Base-by-base conservation (phyloP, 495 filamentous ascomycete species). In the Penicillium steckii region DNA sequence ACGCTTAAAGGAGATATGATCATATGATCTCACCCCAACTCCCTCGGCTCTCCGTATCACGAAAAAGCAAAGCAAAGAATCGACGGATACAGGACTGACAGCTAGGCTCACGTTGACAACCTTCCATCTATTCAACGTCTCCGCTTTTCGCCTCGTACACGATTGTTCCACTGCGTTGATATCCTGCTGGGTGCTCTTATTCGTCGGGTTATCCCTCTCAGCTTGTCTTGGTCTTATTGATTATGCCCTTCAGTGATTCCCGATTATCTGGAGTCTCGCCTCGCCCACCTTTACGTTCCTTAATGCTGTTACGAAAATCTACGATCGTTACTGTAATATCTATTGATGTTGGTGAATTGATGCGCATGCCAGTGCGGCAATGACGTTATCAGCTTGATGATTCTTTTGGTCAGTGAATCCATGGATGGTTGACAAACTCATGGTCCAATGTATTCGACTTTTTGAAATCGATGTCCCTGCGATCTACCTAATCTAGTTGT, bases 281-380 rank as follows among this genome's bases (percentile, higher is more conserved):
- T 3, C 33, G 4, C 33, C 3, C 33, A 17, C 18, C 38, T 9
- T 23, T 19, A 41, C 38, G 38, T 19, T 41, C 38, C 9, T 65
- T 56, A 18, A 66, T 63, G 56, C 30, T 53, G 47, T 61, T 45
- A 66, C 57, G 61, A 64, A 59, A 29, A 29, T 22, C 45, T 43
- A 66, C 63, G 57, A 66, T 66, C 63, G 25, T 59, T 66, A 61
- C 33, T 54, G 22, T 13, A 30, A 54, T 21, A 44, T 35, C 29
- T 52, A 56, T 24, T 47, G 32, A 18, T 49, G 37, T 10, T 29
- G 30, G 24, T 12, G 18, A 35, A 42, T 26, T 32, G 35, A 38
- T 44, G 6, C 35, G 12, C 44, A n/a, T 12, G 23, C 44, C 27
- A 3, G 17, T n/a, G 8, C 30, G 25, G 15, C 9, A 32, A 18